Evolutionary conservation across 2,329 filamentous ascomycete species (phyloP).

Genomic region (Aspergillus luchuensis): DNA sequence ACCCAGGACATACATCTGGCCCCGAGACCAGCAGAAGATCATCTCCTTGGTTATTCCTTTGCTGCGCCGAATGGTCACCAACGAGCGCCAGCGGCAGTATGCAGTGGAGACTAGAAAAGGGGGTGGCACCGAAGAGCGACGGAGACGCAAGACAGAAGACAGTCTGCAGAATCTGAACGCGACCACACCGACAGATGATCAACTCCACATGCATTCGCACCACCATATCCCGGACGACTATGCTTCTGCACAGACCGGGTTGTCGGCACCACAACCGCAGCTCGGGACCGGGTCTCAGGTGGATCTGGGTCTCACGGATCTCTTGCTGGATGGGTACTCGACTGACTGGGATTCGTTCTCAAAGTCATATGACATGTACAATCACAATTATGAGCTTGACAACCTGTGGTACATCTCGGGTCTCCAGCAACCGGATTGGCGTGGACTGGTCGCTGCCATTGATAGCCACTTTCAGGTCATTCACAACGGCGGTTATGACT

Average conservation of each 20-base stretch:
- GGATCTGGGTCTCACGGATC: conserved; percentile 38
- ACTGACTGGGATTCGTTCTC: conserved; percentile 42
- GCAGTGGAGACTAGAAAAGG: conserved; percentile 59
- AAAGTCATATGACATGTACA: conserved; percentile 42
- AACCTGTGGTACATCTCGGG: conserved; percentile 46
- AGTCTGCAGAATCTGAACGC: conserved; percentile 31
- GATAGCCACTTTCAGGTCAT: conserved; percentile 46
- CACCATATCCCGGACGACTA: conserved; percentile 29
- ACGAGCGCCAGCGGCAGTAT: conserved; percentile 60
- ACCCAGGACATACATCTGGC: conserved; percentile 53
- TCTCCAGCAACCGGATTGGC: conserved; percentile 45
- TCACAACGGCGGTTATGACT: conserved; percentile 40
- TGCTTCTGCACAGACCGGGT: conserved; percentile 24
- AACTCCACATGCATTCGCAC: conserved; percentile 34
- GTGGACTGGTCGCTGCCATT: conserved; percentile 46
- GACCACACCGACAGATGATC: conserved; percentile 33
- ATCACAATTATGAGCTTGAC: conserved; percentile 44
- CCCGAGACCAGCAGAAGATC: conserved; percentile 57
- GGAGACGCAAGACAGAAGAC: conserved; percentile 40
- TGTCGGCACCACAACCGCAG: conserved; percentile 28
- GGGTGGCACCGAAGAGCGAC: conserved; percentile 42
- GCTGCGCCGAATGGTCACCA: conserved; percentile 61
- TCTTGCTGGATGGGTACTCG: conserved; percentile 42
- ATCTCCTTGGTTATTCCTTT: conserved; percentile 60
- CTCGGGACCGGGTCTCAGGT: conserved; percentile 26